Evolutionary conservation across 1,284 basidiomycete species (phyloP).

Genomic region (Hemileia vastatrix): DNA sequence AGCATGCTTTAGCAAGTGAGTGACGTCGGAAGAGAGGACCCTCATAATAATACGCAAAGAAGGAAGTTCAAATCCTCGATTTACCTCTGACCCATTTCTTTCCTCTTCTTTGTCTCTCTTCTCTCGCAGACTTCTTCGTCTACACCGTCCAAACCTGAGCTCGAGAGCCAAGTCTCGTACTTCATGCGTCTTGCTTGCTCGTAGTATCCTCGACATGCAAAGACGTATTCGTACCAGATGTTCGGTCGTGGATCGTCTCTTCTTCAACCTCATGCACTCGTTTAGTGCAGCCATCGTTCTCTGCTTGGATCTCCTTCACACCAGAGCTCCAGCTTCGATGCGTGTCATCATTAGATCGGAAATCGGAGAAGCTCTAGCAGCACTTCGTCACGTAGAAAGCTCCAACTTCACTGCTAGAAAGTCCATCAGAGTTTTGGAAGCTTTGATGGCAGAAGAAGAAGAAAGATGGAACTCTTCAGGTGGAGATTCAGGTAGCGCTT

Average conservation of each 20-base stretch:
- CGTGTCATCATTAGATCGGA: constrained; percentile 35
- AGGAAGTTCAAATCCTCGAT: background rate
- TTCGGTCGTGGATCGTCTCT: constrained; percentile 36
- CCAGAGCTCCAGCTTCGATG: constrained; percentile 24
- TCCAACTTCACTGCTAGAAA: constrained; percentile 30
- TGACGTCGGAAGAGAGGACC: background rate
- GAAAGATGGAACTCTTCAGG: constrained; percentile 29
- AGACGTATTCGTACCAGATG: constrained; percentile 34
- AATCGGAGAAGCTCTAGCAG: constrained; percentile 35
- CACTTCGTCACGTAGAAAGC: constrained; percentile 33
- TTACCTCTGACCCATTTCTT: background rate
- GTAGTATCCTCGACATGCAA: constrained; percentile 38
- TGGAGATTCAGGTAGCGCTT: constrained; percentile 4
- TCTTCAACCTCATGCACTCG: constrained; percentile 35
- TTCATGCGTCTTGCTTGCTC: constrained; percentile 37
- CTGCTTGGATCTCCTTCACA: constrained; percentile 38
- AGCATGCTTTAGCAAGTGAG: constrained; percentile 34
- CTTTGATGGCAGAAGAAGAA: constrained; percentile 38
- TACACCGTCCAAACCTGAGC: constrained; percentile 35
- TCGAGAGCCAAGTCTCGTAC: constrained; percentile 31
- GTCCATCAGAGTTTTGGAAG: constrained; percentile 38
- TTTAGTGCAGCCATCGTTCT: constrained; percentile 35
- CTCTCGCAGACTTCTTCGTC: constrained; percentile 26
- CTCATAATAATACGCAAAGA: background rate
- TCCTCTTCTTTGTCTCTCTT: background rate